Base-by-base conservation (phyloP, 2,329 filamentous ascomycete species). In the Paraphoma chrysanthemicola region DNA sequence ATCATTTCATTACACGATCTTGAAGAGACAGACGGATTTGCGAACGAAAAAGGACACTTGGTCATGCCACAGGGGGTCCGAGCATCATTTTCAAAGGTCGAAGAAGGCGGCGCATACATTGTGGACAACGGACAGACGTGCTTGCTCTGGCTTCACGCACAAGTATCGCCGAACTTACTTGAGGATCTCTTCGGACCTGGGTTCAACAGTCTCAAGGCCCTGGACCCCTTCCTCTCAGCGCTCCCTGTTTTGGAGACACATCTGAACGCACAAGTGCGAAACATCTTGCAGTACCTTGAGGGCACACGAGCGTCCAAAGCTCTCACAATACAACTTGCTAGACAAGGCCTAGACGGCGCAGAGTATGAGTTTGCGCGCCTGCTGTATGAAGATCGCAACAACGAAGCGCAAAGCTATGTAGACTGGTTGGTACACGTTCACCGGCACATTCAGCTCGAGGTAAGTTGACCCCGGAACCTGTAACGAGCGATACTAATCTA, bases 341-440 rank as follows among this genome's bases (percentile, higher is more conserved):
- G 95, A 56, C 95, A 98, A 78, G 93, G 93, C 0, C 83, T 98
- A 4, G 95, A 99, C 71, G 95, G 95, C 0, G 92, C 93, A 3
- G 95, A 99, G 77, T 98, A 93, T 70, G 95, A 99, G 77, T 99
- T 98, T 81, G 95, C 95, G 7, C 84, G 93, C 51, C 82, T 96
- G 78, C 78, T 99, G 64, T 88, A 97, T 31, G 95, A 99, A 79
- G 95, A 99, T 73, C 86, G 95, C 63, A 98, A 98, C 77, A 97
- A 97, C 66, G 95, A 99, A 80, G 95, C 95, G 36, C 93, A 96
- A 79, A 96, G 91, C 74, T 99, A 98, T 78, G 95, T 98, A 33
- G 95, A 99, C 79, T 99, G 95, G 95, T 83, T 99, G 70, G 95
- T 99, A 55, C 91, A 97, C 77, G 85, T 98, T 60, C 95, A 99